Percentiles rank a stretch among this genome's conserved stretches.
phyloP scores from a whole-genome alignment of 2,329 filamentous ascomycete species.

The Amylocarpus encephaloides region DNA sequence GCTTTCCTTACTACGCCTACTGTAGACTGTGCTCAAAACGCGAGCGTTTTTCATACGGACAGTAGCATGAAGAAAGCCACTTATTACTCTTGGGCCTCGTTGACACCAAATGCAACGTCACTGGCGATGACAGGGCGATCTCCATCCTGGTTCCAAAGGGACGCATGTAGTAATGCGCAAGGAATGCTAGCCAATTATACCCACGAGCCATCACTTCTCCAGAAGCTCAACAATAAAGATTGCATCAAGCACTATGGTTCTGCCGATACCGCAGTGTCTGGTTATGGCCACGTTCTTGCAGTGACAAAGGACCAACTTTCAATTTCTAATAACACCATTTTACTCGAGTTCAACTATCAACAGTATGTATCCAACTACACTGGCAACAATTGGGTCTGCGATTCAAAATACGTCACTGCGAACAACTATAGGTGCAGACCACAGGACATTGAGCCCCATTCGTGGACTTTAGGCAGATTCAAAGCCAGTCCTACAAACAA shows the following conservation, averaged over 20 bases:
- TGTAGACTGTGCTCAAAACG: conserved; percentile 12
- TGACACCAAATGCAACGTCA: too few relatives aligned
- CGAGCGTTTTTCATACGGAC: neutral
- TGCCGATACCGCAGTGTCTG: conserved; percentile 8
- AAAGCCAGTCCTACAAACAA: neutral
- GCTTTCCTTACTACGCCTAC: conserved; percentile 8
- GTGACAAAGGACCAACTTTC: conserved; percentile 16
- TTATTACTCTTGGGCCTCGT: too few relatives aligned
- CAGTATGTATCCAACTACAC: conserved; percentile 18
- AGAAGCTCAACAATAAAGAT: conserved; percentile 12
- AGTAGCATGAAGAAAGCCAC: neutral
- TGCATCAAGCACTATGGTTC: conserved; percentile 20
- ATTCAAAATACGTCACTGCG: conserved; percentile 10
- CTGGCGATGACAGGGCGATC: too few relatives aligned
- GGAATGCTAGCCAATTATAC: conserved; percentile 4
- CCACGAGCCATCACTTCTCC: too few relatives aligned
- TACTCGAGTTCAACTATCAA: conserved; percentile 17
- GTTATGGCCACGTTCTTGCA: conserved; percentile 17
- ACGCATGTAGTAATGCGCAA: conserved; percentile 7
- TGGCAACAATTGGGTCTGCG: conserved; percentile 22
- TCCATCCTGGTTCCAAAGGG: conserved; percentile 5
- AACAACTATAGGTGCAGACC: conserved; percentile 19
- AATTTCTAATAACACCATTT: conserved; percentile 10
- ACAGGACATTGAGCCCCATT: conserved; percentile 11
- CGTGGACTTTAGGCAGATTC: conserved; percentile 16